Evolutionary conservation across 2,329 filamentous ascomycete genomes (phyloP).

Genomic region (Colletotrichum melonis): DNA sequence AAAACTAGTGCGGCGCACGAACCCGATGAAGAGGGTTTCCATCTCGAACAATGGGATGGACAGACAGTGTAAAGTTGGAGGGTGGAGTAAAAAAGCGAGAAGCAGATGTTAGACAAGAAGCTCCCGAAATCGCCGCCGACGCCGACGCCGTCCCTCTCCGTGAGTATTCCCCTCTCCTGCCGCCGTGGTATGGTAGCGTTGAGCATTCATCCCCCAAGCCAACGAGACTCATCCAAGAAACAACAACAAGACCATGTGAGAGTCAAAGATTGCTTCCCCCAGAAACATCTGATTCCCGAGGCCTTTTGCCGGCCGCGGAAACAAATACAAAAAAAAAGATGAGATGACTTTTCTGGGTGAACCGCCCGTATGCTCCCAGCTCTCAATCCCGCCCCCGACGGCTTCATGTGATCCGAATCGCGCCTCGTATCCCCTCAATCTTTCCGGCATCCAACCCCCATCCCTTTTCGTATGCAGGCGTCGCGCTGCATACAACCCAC

Average conservation of each 20-base stretch:
- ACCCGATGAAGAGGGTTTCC: not conserved
- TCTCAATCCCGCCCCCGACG: too few relatives aligned
- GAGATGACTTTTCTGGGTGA: not conserved
- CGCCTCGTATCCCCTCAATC: slow-evolving; percentile 25
- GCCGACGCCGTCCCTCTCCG: not conserved
- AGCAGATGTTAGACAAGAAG: not conserved
- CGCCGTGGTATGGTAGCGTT: too few relatives aligned
- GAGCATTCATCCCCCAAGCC: too few relatives aligned
- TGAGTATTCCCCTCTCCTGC: not conserved
- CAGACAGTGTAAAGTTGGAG: not conserved
- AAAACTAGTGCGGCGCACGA: not conserved
- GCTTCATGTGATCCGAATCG: slow-evolving; percentile 24
- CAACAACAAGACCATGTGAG: too few relatives aligned
- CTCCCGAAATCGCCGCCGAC: not conserved
- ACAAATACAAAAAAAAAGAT: not conserved
- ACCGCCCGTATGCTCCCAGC: not conserved
- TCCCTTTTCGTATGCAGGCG: slow-evolving; percentile 21
- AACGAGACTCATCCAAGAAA: too few relatives aligned
- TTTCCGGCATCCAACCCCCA: not conserved
- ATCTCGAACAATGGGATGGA: not conserved
- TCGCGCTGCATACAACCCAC: slow-evolving; percentile 27
- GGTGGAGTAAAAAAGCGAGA: not conserved
- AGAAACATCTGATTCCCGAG: too few relatives aligned
- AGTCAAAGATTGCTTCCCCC: too few relatives aligned
- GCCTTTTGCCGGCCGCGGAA: not conserved